Evolutionary conservation across 1,139 yeast genomes (phyloP).

Genomic region (Kluyveromyces sp.): DNA sequence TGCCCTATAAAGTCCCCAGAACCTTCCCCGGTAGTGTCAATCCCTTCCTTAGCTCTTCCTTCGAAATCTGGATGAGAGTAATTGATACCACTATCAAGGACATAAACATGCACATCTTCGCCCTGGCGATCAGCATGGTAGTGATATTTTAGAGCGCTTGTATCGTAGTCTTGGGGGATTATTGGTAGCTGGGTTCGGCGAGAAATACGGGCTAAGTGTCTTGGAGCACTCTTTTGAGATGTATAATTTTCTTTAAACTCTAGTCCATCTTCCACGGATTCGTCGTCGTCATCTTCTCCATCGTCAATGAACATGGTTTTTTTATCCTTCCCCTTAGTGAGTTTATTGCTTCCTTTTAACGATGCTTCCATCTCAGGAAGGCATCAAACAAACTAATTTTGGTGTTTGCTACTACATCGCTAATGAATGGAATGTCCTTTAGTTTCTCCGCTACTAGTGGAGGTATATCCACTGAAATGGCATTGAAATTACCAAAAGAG

Average conservation of each 20-base stretch:
- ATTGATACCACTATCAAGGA: conserved; percentile 73
- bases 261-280: background rate
- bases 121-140: conserved; percentile 42
- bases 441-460: conserved; percentile 41
- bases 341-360: background rate
- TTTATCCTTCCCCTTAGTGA: background rate
- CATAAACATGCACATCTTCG: conserved; percentile 56
- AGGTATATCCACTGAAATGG: conserved; percentile 54
- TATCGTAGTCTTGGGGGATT: conserved; percentile 16
- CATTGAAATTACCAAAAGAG: conserved; percentile 56
- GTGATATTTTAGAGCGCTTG: conserved; percentile 31
- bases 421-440: conserved; percentile 23
- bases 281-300: conserved; percentile 15
- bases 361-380: background rate
- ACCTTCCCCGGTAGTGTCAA: conserved; percentile 57
- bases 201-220: conserved; percentile 62
- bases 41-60: conserved; percentile 51
- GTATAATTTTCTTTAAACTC: background rate
- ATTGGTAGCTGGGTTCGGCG: conserved; percentile 37
- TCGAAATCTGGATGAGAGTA: conserved; percentile 56
- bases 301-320: conserved; percentile 27
- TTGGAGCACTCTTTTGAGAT: conserved; percentile 48
- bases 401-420: conserved; percentile 1
- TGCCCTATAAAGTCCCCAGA: conserved; percentile 63
- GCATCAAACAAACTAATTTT: conserved; percentile 2